These are phyloP conservation scores for Eucommia ulmoides DNA, from an alignment of 257 asterid species.

Conservation along the genomic window DNA sequence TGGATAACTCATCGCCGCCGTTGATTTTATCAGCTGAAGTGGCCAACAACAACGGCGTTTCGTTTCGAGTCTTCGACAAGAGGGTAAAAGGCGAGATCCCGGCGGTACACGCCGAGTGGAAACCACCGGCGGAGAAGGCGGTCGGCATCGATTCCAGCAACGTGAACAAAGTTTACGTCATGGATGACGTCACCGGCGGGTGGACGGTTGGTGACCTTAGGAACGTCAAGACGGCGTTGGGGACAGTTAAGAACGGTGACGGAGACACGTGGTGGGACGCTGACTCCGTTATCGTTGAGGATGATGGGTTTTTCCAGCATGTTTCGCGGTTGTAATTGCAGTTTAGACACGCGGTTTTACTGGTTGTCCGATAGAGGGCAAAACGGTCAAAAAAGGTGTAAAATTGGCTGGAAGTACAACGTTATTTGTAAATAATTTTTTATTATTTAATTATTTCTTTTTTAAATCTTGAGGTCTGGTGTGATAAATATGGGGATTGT, in stretches of 20 bases:
- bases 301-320: constrained; percentile 14
- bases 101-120: neutral
- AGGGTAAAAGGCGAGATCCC: neutral
- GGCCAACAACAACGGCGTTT: neutral
- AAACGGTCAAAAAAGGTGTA: no score
- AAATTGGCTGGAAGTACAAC: no score
- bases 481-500: no score
- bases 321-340: neutral
- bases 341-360: neutral
- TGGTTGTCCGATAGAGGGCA: neutral
- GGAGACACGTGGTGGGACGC: constrained; percentile 67
- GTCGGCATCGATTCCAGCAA: constrained; percentile 11
- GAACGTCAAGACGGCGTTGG: constrained; percentile 47
- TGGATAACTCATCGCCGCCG: neutral
- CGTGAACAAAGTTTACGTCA: constrained; percentile 39
- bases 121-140: neutral
- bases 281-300: constrained; percentile 55
- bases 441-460: no score
- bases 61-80: neutral
- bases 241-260: constrained; percentile 25
- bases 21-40: neutral
- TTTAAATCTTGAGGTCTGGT: no score
- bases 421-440: no score
- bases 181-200: constrained; percentile 45
- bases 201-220: constrained; percentile 77